Evolutionary conservation across 495 filamentous ascomycete genomes (phyloP).

Genomic region (Aspergillus steynii): DNA sequence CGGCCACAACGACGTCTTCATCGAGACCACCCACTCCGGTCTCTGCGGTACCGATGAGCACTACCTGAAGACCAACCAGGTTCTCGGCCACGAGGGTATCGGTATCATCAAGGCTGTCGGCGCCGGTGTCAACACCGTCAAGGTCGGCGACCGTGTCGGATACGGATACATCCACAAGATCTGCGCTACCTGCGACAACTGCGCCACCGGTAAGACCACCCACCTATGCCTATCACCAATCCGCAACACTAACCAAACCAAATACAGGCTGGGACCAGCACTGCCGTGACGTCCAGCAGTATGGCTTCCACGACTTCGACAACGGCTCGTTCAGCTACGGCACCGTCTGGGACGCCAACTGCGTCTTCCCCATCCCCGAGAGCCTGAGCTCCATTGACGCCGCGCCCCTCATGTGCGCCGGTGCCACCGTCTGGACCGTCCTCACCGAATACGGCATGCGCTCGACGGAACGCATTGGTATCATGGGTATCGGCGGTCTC

Average conservation of each 20-base stretch:
- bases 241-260: neutral
- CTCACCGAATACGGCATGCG: conserved; percentile 72
- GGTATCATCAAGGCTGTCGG: neutral
- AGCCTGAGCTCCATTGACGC: conserved; percentile 63
- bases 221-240: no score
- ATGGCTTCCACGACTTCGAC: conserved; percentile 10
- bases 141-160: neutral
- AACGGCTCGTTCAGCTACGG: conserved; percentile 13
- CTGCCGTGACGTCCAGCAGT: conserved; percentile 9
- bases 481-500: conserved; percentile 77
- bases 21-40: neutral
- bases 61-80: neutral
- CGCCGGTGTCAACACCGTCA: neutral
- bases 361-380: conserved; percentile 74
- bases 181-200: conserved; percentile 3
- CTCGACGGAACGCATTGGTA: conserved; percentile 78
- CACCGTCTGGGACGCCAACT: conserved; percentile 18
- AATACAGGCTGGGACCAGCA: conserved; percentile 8
- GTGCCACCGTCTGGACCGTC: conserved; percentile 77
- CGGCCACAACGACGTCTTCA: neutral
- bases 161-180: conserved; percentile 2
- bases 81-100: neutral
- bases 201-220: neutral
- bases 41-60: neutral
- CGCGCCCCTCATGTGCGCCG: conserved; percentile 89